Evolutionary conservation across 805 yeast species (phyloP), one percentile per base, ranked within the genome.

Genomic region (Zygosaccharomyces siamensis): DNA sequence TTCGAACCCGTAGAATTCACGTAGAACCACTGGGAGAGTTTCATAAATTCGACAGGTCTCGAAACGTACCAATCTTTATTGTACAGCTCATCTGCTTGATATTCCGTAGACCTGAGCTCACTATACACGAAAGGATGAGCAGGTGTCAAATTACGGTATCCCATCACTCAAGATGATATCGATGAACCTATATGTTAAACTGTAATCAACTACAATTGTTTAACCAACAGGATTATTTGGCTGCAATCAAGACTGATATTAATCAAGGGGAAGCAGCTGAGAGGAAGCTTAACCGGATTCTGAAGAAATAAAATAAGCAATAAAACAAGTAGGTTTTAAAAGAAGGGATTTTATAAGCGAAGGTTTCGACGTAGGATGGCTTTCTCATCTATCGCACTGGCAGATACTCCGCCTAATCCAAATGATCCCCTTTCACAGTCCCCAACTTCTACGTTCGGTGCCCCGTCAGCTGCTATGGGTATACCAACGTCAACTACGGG

Each of bases 381-480:
- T 49, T 48, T 55, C 45, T 48, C 62, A 18, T 45, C 58, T 26
- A 49, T 53, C 37, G 44, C 50, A 28, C 41, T 52, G 40, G 41
- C 56, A 21, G 56, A 53, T 37, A 51, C 47, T 36, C 48, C 48
- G 28, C 36, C 51, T 16, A 32, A 38, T 37, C 31, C 46, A 23
- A 40, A 47, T n/a, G 52, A 41, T 16, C 27, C 44, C 26, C 36
- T 41, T 23, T 28, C 36, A 21, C 44, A 41, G 14, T 41, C 53
- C 39, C 51, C 53, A 23, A 37, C 55, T 12, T 48, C 53, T 18
- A 37, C 55, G 16, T 48, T 49, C 28, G 46, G 52, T 39, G 45
- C 48, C 20, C 46, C 50, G 31, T 39, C 45, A 32, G 39, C 45
- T 28, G 42, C 50, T 20, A 46, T 43, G 39, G n/a, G 45, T 7